Percentiles rank a stretch among this genome's conserved stretches.
phyloP scores from a whole-genome alignment of 306 rosid genomes.

The Ormosia semicastrata region DNA sequence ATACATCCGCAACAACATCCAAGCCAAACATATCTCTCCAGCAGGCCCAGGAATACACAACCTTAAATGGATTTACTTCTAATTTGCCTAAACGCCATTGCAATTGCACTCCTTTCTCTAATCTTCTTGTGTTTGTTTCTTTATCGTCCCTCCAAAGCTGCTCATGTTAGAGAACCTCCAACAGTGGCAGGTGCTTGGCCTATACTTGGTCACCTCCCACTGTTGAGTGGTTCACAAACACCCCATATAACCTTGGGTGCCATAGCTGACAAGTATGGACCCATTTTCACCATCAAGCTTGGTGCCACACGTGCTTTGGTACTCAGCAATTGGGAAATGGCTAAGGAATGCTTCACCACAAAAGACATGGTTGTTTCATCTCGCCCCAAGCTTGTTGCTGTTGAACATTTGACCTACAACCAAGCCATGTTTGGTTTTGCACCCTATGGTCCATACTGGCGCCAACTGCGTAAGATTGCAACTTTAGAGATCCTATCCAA shows the following conservation, averaged over 20 bases:
- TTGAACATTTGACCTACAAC: background rate
- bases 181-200: slow-evolving; percentile 33
- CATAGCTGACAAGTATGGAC: slow-evolving; percentile 35
- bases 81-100: background rate
- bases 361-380: slow-evolving; percentile 13
- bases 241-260: slow-evolving; percentile 21
- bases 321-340: slow-evolving; percentile 23
- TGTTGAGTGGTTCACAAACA: background rate
- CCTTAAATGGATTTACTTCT: slow-evolving; percentile 7
- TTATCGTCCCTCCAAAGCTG: background rate
- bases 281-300: slow-evolving; percentile 25
- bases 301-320: slow-evolving; percentile 12
- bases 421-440: background rate
- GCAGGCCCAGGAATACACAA: too few relatives aligned
- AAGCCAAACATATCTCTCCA: too few relatives aligned
- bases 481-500: background rate
- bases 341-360: slow-evolving; percentile 41
- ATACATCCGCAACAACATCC: too few relatives aligned
- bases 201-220: slow-evolving; percentile 31
- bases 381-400: background rate
- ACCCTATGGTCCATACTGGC: slow-evolving; percentile 38
- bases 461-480: background rate
- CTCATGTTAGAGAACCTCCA: background rate
- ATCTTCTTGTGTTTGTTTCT: background rate
- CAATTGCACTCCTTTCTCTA: background rate